phyloP scores from a whole-genome alignment of 2,329 filamentous ascomycete species.

The Aurifilum marmelostoma region DNA sequence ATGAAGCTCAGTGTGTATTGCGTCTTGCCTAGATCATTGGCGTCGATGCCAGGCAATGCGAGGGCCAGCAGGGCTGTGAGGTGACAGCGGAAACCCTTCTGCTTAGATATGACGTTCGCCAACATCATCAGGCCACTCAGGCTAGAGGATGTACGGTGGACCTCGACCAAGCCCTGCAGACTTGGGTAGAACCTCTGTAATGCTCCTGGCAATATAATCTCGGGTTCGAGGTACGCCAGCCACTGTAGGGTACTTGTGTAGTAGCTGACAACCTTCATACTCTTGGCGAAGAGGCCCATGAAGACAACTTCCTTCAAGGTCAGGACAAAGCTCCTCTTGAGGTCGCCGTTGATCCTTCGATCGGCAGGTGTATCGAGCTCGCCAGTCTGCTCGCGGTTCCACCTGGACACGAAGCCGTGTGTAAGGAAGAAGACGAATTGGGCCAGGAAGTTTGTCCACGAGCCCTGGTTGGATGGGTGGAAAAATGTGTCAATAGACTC shows the following conservation, averaged over 20 bases:
- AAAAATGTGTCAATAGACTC: slow-evolving; percentile 98
- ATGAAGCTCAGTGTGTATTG: slow-evolving; percentile 94
- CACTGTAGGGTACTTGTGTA: slow-evolving; percentile 89
- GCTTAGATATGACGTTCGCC: slow-evolving; percentile 85
- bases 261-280: slow-evolving; percentile 86
- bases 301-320: slow-evolving; percentile 91
- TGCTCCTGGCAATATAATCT: slow-evolving; percentile 88
- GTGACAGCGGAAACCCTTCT: slow-evolving; percentile 96
- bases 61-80: slow-evolving; percentile 92
- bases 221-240: slow-evolving; percentile 86
- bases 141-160: slow-evolving; percentile 93
- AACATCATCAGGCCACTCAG: slow-evolving; percentile 90
- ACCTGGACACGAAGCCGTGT: slow-evolving; percentile 95
- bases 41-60: slow-evolving; percentile 92
- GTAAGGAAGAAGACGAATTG: slow-evolving; percentile 91
- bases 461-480: slow-evolving; percentile 93
- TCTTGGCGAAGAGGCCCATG: slow-evolving; percentile 98
- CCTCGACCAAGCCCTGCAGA: slow-evolving; percentile 93
- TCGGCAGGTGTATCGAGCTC: slow-evolving; percentile 86
- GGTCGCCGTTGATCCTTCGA: slow-evolving; percentile 74
- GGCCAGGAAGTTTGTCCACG: slow-evolving; percentile 86
- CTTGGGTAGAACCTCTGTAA: slow-evolving; percentile 96
- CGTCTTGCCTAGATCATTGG: slow-evolving; percentile 96
- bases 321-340: slow-evolving; percentile 88
- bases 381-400: slow-evolving; percentile 92